Percentiles rank a stretch among this genome's conserved stretches.
These are phyloP conservation scores for Aspergillus hancockii DNA, from an alignment of 495 filamentous ascomycete genomes.

Conservation along the genomic window DNA sequence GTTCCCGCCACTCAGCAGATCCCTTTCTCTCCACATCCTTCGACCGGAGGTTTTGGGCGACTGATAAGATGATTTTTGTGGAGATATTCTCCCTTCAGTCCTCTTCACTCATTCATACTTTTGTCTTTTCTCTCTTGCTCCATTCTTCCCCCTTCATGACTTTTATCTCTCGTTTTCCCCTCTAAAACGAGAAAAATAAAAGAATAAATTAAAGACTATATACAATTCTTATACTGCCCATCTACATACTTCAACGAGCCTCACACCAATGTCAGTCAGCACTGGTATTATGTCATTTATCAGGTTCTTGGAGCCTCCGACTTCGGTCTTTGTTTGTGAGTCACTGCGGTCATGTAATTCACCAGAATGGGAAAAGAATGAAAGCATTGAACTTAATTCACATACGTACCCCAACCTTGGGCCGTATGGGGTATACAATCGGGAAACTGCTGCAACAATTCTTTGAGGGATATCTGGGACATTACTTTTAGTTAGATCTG, in stretches of 20 bases:
- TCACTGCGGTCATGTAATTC: not conserved
- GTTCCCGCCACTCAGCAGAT: slow-evolving; percentile 4
- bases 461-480: not conserved
- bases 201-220: too few relatives aligned
- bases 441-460: too few relatives aligned
- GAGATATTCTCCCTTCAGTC: not conserved
- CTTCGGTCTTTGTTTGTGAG: not conserved
- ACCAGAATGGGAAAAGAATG: not conserved
- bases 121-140: not conserved
- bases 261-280: too few relatives aligned
- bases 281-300: not conserved
- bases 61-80: not conserved
- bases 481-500: too few relatives aligned
- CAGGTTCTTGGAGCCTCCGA: not conserved
- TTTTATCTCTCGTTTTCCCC: not conserved
- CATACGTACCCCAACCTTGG: not conserved
- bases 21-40: not conserved
- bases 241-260: too few relatives aligned
- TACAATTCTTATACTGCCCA: too few relatives aligned
- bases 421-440: not conserved
- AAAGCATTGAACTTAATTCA: not conserved
- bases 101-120: too few relatives aligned
- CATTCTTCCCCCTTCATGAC: not conserved
- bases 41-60: not conserved
- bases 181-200: too few relatives aligned